Conservation (phyloP, 768 basidiomycete genomes). For the Steccherinum ochraceum region DNA sequence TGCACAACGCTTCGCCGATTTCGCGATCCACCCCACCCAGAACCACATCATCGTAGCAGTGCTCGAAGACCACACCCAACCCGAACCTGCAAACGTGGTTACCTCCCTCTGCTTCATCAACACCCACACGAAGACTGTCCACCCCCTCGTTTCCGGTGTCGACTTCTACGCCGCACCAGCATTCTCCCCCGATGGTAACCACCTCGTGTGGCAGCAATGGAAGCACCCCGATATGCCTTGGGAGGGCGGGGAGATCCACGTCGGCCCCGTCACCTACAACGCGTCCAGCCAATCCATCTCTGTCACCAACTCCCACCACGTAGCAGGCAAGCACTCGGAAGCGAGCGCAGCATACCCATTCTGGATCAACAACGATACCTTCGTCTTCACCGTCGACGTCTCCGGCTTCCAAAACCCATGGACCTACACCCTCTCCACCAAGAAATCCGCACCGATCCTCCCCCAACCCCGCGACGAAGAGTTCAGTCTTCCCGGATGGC, state of each 20-base stretch:
- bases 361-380: slow-evolving; percentile 49
- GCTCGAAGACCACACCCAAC: slow-evolving; percentile 65
- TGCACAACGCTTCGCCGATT: slow-evolving; percentile 56
- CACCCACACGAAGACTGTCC: slow-evolving; percentile 34
- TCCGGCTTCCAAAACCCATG: slow-evolving; percentile 68
- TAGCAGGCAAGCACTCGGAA: slow-evolving; percentile 47
- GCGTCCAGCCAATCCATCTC: slow-evolving; percentile 14
- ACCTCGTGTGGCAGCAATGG: slow-evolving; percentile 63
- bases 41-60: slow-evolving; percentile 52
- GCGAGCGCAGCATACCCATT: slow-evolving; percentile 52
- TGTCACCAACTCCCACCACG: slow-evolving; percentile 30
- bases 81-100: slow-evolving; percentile 42
- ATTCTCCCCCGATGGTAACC: slow-evolving; percentile 54
- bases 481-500: slow-evolving; percentile 54
- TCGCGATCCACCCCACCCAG: slow-evolving; percentile 49
- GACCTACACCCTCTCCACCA: slow-evolving; percentile 34
- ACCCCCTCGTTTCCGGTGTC: slow-evolving; percentile 45
- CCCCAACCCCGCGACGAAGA: slow-evolving; percentile 42
- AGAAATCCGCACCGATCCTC: slow-evolving; percentile 33
- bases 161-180: slow-evolving; percentile 66
- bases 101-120: slow-evolving; percentile 57
- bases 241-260: slow-evolving; percentile 52
- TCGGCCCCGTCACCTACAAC: slow-evolving; percentile 40
- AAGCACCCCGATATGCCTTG: slow-evolving; percentile 68
- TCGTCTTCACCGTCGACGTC: slow-evolving; percentile 61